These are phyloP conservation scores for Peterozyma xylosa DNA, from an alignment of 805 yeast genomes.

Conservation along the genomic window DNA sequence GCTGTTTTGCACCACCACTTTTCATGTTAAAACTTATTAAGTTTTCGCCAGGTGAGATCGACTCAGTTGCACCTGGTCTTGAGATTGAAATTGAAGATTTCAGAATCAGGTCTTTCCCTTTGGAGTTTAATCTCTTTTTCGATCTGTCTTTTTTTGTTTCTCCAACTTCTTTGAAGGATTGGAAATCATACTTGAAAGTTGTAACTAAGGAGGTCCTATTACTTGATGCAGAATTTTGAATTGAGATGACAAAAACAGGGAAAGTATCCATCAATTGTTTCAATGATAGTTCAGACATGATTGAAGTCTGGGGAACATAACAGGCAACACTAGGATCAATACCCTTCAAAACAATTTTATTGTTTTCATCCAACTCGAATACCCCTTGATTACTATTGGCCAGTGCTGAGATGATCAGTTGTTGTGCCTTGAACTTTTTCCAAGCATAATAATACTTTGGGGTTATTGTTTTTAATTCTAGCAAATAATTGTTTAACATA, in stretches of 20 bases:
- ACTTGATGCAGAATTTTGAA: no score
- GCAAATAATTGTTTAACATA: constrained; percentile 18
- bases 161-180: not conserved
- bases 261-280: not conserved
- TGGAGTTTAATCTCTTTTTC: not conserved
- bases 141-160: not conserved
- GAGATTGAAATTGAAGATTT: not conserved
- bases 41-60: not conserved
- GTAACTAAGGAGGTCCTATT: no score
- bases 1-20: no score
- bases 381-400: not conserved
- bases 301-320: constrained; percentile 4
- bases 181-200: not conserved
- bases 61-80: not conserved
- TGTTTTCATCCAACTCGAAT: not conserved
- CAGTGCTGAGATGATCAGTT: constrained; percentile 5
- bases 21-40: no score
- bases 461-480: constrained; percentile 6
- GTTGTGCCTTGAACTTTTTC: constrained; percentile 9
- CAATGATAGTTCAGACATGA: not conserved
- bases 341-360: not conserved
- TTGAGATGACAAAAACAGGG: not conserved
- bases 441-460: constrained; percentile 9
- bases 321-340: not conserved
- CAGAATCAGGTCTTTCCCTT: no score